Percentiles rank a stretch among this genome's conserved stretches.
phyloP scores from a whole-genome alignment of 176 grass and related monocot species.

The Zoysia pacifica region DNA sequence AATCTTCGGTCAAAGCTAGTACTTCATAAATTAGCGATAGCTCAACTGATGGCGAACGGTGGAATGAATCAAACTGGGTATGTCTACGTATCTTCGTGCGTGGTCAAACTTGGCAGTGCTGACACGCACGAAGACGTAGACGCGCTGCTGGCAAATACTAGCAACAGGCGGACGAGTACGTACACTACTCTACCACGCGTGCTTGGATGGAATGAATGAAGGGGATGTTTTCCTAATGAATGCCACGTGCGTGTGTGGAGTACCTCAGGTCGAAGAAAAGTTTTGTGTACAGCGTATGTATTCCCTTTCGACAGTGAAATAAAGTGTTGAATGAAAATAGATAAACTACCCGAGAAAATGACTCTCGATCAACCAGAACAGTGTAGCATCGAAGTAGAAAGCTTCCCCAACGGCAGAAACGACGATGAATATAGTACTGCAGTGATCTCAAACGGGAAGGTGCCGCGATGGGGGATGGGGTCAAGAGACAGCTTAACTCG shows the following conservation, averaged over 20 bases:
- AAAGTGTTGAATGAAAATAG: background rate
- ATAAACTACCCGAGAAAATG: background rate
- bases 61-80: slow-evolving; percentile 4
- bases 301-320: slow-evolving; percentile 9
- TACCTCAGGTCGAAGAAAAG: background rate
- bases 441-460: background rate
- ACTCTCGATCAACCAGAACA: background rate
- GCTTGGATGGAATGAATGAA: slow-evolving; percentile 17
- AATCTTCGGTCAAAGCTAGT: slow-evolving; percentile 27
- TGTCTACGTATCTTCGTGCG: background rate
- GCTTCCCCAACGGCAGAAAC: background rate
- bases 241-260: background rate
- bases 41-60: slow-evolving; percentile 25
- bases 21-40: background rate
- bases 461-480: background rate
- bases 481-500: background rate
- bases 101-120: background rate
- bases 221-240: slow-evolving; percentile 6
- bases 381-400: background rate
- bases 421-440: too few relatives aligned
- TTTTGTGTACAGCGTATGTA: background rate
- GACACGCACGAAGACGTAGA: background rate
- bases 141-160: background rate
- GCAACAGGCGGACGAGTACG: too few relatives aligned
- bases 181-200: background rate